Evolutionary conservation across 306 rosid genomes (phyloP), one percentile per base, ranked within the genome.

Genomic region (Medicago lupulina): DNA sequence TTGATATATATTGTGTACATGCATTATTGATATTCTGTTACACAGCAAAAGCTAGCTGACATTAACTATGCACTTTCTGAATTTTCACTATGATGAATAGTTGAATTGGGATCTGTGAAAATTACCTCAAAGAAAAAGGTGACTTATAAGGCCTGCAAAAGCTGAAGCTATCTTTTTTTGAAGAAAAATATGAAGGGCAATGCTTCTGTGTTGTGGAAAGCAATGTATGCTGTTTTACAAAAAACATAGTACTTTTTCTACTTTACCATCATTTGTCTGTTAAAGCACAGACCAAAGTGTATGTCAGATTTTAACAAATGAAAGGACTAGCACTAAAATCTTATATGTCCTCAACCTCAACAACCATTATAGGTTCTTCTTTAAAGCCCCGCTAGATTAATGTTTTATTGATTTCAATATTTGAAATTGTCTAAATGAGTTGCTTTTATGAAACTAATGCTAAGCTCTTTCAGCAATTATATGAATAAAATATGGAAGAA

Each of bases 251-350:
- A 82, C 83, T 55, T 76, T 70, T 78, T 28, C 11, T 8, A 73
- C 87, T 83, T 86, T 85, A 71, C 67, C 67, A 43, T 64, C 70
- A 77, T 70, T 71, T 90, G 93, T 90, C 89, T 86, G 87, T 77
- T 84, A 86, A 88, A 88, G 93, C 86, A 86, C 80, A 86, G 89
- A 88, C 87, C 96, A 81, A 67, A 67, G 68, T 79, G 63, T 41
- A 55, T 78, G 82, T 73, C 79, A 84, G 77, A 75, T 69, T 85
- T 86, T 85, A 83, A 82, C 79, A 83, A 83, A 71, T 80, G 79
- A 83, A 84, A 73, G 81, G 76, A 60, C 81, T 76, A 62, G 70
- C 78, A 70, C 80, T 79, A 78, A 46, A 58, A 21, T 51, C 59
- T 68, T 69, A 60, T 61, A 43, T 44, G 44, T 67, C 80, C 62